phyloP scores from a whole-genome alignment of 352 stramenopile genomes.

The Phytophthora uliginosa region DNA sequence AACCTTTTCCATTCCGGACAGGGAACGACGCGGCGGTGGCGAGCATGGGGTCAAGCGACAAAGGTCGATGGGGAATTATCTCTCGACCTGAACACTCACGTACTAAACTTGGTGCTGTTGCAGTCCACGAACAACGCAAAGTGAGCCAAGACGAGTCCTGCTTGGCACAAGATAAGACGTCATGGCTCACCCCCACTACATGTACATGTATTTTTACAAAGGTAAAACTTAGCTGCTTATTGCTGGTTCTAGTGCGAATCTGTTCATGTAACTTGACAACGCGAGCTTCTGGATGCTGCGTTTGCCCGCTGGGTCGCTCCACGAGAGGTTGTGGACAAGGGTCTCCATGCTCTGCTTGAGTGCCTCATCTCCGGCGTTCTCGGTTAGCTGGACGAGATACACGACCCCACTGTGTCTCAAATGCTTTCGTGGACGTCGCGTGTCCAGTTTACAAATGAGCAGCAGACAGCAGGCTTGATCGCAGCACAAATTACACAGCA shows the following conservation, averaged over 20 bases:
- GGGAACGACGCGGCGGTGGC: constrained; percentile 33
- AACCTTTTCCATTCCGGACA: constrained; percentile 34
- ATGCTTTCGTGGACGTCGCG: constrained; percentile 49
- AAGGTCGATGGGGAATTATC: too few species aligned
- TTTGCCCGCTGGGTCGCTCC: constrained; percentile 76
- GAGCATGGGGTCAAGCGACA: constrained; percentile 14
- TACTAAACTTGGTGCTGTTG: constrained; percentile 5
- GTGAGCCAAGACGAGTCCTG: constrained; percentile 8
- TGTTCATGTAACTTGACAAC: constrained; percentile 68
- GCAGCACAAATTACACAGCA: constrained; percentile 72
- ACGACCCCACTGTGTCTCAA: constrained; percentile 65
- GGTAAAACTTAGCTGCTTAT: constrained; percentile 45
- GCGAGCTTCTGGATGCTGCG: constrained; percentile 75
- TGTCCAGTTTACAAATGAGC: constrained; percentile 77
- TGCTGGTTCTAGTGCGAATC: constrained; percentile 53
- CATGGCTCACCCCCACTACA: constrained; percentile 5
- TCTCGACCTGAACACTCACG: not conserved
- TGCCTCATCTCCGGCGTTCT: constrained; percentile 44
- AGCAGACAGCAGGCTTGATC: constrained; percentile 61
- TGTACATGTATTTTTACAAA: constrained; percentile 30
- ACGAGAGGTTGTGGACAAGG: constrained; percentile 77
- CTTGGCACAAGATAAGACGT: constrained; percentile 9
- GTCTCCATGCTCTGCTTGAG: constrained; percentile 76
- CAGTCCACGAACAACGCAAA: constrained; percentile 3
- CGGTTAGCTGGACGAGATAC: constrained; percentile 61